Evolutionary conservation across 345 rosid species (phyloP), one percentile per base, ranked within the genome.

Genomic region (Eucalyptus sp.): DNA sequence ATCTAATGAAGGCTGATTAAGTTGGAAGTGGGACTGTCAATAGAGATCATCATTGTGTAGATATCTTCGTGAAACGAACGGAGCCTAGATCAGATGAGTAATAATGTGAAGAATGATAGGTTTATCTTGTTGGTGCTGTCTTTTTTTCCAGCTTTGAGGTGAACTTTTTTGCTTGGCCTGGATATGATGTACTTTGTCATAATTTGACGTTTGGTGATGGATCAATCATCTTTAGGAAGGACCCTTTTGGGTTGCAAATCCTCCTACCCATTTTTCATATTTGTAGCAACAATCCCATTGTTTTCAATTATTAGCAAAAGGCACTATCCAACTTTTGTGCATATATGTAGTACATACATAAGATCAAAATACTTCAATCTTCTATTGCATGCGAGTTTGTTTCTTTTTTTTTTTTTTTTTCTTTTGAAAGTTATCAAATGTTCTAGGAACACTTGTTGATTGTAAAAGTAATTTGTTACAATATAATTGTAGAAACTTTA

Each of bases 371-470:
- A 31, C 24, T 68, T 16, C 24, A 31, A 68, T 68, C 24, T 52
- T 52, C 58, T 18, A 52, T 17, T 25, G 7, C 15, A 6, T 3
- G 15, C 8, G 15, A 25, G 68, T 52, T 18, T 52, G 24, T 0
- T 52, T 50, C 20, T 51, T 50, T 10, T 0, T 6, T 4, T 2
- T 7, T 31, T 31, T 29, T 4, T 2, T 7, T 31, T 31, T 29
- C 37, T 66, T 16, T 66, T 6, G 44, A 33, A 25, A 25, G 31
- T 60, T 60, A 60, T 10, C 31, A 12, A 68, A 33, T 68, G 24
- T 18, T 68, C 6, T 17, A 33, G 16, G 80, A 15, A 33, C 43
- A 16, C 13, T 16, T 16, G 24, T 17, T 8, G 12, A 68, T 33
- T 3, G 12, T 41, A 68, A 31, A 31, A 68, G 7, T 37, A 17